Conservation (phyloP, 352 stramenopile species). For the Globisporangium ultimum region DNA sequence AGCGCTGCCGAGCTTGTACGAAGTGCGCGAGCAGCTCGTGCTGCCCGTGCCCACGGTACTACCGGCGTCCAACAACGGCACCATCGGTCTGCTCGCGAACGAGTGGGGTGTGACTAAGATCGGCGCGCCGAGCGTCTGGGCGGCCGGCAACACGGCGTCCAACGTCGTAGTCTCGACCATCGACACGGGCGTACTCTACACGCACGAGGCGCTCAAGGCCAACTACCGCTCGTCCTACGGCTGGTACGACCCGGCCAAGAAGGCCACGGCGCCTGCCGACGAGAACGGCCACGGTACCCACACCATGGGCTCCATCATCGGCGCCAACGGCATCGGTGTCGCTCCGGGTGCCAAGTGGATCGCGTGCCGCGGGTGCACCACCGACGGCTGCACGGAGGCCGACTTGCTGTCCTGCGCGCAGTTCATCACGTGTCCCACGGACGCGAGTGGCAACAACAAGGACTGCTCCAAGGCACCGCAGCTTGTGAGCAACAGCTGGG, state of each 20-base stretch:
- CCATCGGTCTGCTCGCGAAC: not conserved
- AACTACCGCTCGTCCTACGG: conserved; percentile 24
- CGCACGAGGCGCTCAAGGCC: conserved; percentile 21
- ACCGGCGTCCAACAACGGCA: not conserved
- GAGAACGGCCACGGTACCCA: conserved; percentile 27
- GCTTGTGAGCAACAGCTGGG: conserved; percentile 35
- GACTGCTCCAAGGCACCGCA: conserved; percentile 31
- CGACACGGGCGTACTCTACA: conserved; percentile 27
- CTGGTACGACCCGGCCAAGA: conserved; percentile 28
- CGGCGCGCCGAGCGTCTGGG: conserved; percentile 23
- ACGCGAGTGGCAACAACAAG: conserved; percentile 14
- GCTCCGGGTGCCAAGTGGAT: conserved; percentile 36
- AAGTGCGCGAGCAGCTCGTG: conserved; percentile 16
- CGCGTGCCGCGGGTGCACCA: conserved; percentile 20
- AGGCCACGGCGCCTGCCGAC: conserved; percentile 17
- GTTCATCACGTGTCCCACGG: conserved; percentile 35
- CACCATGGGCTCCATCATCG: conserved; percentile 33
- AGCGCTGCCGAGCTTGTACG: conserved; percentile 2
- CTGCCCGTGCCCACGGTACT: conserved; percentile 2
- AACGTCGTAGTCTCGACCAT: conserved; percentile 27
- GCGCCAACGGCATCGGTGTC: conserved; percentile 30
- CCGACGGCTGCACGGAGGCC: conserved; percentile 9
- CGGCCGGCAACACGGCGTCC: conserved; percentile 18
- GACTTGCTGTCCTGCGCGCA: conserved; percentile 26
- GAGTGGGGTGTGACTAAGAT: conserved; percentile 14